Conservation (phyloP, 2,329 filamentous ascomycete species). For the Fusarium penzigii region DNA sequence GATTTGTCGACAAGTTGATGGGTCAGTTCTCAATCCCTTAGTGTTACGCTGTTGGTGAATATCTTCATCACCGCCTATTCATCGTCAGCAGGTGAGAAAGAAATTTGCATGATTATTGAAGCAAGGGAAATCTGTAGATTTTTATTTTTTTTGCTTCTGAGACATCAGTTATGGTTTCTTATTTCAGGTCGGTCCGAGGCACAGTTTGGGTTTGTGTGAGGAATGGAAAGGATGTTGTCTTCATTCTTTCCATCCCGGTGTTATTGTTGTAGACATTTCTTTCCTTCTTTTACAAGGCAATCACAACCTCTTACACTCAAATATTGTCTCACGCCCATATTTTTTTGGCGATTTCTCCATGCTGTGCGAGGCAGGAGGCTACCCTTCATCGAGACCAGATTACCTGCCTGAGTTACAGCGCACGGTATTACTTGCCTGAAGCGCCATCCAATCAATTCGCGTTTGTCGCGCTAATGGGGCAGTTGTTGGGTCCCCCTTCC, state of each 20-base stretch:
- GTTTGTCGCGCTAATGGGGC: slow-evolving; percentile 18
- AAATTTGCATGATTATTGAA: not conserved
- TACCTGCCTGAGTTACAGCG: too few relatives aligned
- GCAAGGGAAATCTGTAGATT: not conserved
- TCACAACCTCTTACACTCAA: not conserved
- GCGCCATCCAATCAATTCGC: slow-evolving; percentile 7
- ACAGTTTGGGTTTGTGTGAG: not conserved
- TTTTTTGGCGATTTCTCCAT: not conserved
- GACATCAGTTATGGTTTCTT: not conserved
- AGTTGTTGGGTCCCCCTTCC: slow-evolving; percentile 1
- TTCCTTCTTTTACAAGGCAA: not conserved
- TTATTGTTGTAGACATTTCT: not conserved
- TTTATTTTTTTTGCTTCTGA: not conserved
- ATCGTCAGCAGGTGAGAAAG: too few relatives aligned
- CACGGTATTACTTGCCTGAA: slow-evolving; percentile 13
- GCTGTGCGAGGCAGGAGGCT: not conserved
- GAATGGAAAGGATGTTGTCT: not conserved
- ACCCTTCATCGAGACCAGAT: too few relatives aligned
- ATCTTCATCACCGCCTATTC: not conserved
- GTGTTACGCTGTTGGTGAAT: not conserved
- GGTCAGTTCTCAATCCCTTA: too few relatives aligned
- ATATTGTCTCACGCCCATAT: not conserved
- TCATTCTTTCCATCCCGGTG: not conserved
- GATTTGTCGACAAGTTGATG: too few relatives aligned
- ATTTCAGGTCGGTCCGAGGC: not conserved